phyloP scores from a whole-genome alignment of 2,329 filamentous ascomycete species.

The Arthrobotrys iridis region DNA sequence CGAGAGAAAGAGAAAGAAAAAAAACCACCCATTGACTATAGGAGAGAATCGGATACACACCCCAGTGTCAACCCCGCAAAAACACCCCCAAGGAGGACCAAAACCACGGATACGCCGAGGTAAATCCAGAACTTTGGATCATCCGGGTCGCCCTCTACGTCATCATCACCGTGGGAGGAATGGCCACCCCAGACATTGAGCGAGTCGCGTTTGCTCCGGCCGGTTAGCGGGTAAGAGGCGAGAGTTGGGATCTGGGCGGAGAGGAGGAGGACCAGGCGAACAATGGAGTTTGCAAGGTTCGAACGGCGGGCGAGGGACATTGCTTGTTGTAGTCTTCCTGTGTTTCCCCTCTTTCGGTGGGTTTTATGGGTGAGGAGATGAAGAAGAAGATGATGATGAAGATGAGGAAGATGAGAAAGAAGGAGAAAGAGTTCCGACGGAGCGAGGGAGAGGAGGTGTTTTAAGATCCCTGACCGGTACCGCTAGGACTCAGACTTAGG shows the following conservation, averaged over 20 bases:
- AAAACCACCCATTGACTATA: no score
- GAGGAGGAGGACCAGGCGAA: slow-evolving; percentile 33
- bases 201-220: slow-evolving; percentile 15
- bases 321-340: not conserved
- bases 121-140: slow-evolving; percentile 82
- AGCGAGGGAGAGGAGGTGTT: no score
- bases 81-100: slow-evolving; percentile 88
- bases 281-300: slow-evolving; percentile 30
- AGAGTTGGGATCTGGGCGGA: slow-evolving; percentile 49
- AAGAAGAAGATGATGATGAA: not conserved
- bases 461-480: no score
- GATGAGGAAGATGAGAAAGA: slow-evolving; percentile 1
- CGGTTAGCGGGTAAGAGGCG: slow-evolving; percentile 38
- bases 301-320: slow-evolving; percentile 31
- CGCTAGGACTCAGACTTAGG: no score
- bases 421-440: no score
- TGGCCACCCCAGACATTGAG: slow-evolving; percentile 30
- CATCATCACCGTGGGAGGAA: slow-evolving; percentile 25
- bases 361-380: not conserved
- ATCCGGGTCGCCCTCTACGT: slow-evolving; percentile 62
- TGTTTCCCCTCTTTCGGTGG: not conserved
- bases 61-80: slow-evolving; percentile 95
- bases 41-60: slow-evolving; percentile 64
- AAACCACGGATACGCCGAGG: slow-evolving; percentile 76
- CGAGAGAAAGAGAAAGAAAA: not conserved